Evolutionary conservation across 768 basidiomycete genomes (phyloP), one percentile per base, ranked within the genome.

Genomic region (Agrocybe pediades): DNA sequence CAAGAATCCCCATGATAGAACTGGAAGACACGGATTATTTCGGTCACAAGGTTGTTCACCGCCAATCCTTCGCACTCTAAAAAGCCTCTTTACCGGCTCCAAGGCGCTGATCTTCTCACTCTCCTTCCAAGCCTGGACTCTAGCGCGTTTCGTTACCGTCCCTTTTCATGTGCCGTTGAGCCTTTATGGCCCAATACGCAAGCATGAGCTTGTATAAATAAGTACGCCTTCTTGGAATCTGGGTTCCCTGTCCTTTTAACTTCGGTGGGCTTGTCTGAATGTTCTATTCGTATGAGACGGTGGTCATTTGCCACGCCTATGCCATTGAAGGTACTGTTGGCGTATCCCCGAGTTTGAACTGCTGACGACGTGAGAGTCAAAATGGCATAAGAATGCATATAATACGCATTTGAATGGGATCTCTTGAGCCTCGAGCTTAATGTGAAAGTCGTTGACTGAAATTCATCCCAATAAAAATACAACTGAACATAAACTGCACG

Each of bases 401-500:
- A n/a, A n/a, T n/a, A n/a, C n/a, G n/a, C n/a, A n/a, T n/a, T n/a
- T n/a, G n/a, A n/a, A n/a, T n/a, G n/a, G n/a, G n/a, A n/a, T n/a
- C n/a, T n/a, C n/a, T n/a, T n/a, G n/a, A n/a, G n/a, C n/a, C n/a
- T n/a, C n/a, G n/a, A n/a, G n/a, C n/a, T n/a, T n/a, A 41, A 11
- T n/a, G 48, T 24, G 51, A 43, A 33, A 6, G 23, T 36, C 11
- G 33, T 23, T 53, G 36, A 26, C 20, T 43, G 24, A 46, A 17
- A n/a, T n/a, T n/a, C 45, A 54, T 51, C 19, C 39, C 9, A 48
- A 57, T 62, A 56, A 58, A 58, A 62, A 58, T 62, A 62, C 60
- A 48, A 53, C n/a, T 40, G 36, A 26, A n/a, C n/a, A n/a, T n/a
- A n/a, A n/a, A n/a, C n/a, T n/a, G n/a, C n/a, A n/a, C n/a, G n/a